Percentiles rank a stretch among this genome's conserved stretches.
Conservation (phyloP, 441 rosid species). For the Brassica balearica region DNA sequence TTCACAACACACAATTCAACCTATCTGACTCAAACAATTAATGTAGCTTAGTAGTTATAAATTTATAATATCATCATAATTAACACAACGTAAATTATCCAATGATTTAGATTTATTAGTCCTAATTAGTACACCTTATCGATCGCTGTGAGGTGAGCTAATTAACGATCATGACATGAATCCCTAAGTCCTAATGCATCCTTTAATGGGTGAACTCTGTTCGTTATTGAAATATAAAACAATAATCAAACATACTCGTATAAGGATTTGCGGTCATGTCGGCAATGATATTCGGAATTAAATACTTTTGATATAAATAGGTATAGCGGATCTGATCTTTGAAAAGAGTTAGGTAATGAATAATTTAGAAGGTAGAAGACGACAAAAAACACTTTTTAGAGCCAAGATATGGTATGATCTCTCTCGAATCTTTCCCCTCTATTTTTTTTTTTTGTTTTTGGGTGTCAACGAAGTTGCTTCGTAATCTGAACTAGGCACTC, state of each 20-base stretch:
- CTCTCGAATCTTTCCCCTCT: slow-evolving; percentile 2
- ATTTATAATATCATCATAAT: not conserved
- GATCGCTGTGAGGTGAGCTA: not conserved
- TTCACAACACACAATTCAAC: slow-evolving; percentile 6
- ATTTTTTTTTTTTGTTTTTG: not conserved
- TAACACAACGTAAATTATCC: not conserved
- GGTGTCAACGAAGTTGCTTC: slow-evolving; percentile 5
- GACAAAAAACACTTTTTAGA: not conserved
- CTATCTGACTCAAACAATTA: not conserved
- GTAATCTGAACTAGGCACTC: not conserved
- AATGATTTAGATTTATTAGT: not conserved
- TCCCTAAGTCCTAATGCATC: not conserved
- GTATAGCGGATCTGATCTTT: not conserved
- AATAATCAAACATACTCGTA: not conserved
- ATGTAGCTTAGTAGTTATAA: not conserved
- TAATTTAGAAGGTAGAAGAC: not conserved
- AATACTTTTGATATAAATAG: too few relatives aligned
- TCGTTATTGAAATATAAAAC: not conserved
- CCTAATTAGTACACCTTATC: not conserved
- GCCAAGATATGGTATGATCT: not conserved
- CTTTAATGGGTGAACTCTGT: not conserved
- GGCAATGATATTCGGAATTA: slow-evolving; percentile 5
- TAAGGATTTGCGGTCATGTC: slow-evolving; percentile 33
- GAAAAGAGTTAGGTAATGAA: not conserved
- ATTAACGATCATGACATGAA: not conserved